Evolutionary conservation across 179 eudicot genomes (phyloP), one percentile per base, ranked within the genome.

Genomic region (Beta macrorhiza): DNA sequence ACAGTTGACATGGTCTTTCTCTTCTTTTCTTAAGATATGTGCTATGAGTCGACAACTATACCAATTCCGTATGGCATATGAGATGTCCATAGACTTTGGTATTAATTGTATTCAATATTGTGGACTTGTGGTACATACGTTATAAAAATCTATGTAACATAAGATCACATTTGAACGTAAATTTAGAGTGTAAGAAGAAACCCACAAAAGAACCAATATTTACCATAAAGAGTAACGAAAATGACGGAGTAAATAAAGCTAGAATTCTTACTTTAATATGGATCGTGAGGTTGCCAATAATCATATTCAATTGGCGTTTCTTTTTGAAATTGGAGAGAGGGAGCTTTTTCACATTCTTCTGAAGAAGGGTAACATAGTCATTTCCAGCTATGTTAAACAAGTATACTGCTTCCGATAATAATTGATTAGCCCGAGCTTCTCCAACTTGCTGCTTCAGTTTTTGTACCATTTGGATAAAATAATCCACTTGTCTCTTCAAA

Each of bases 361-460:
- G 77, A 5, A 83, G 67, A 78, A 87, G 82, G 64, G 80, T 79
- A 71, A 83, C 90, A 76, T 90, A 89, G 78, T 89, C 93, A 67
- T 89, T 89, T 62, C 85, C 85, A 2, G 88, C 90, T 25, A 86
- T 86, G 82, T 89, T 90, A 63, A 90, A 83, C 80, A 90, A 69
- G 71, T 89, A 89, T 6, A 90, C 93, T 12, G 91, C 91, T 53
- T 79, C 75, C 0, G 87, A 76, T 47, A 90, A 5, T 73, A 89
- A 70, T 49, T 75, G 68, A n/a, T 78, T 81, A 2, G 93, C 84
- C 51, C 83, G 77, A 5, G 56, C 82, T 45, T 80, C 88, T 20
- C 93, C 93, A 5, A 86, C 45, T 45, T 84, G 83, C 7, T 76
- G 22, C 87, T 82, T 85, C 47, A 89, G 22, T 58, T 83, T 74